These are phyloP conservation scores for Pseudopyrenochaeta lycopersici DNA, from an alignment of 2,329 filamentous ascomycete species.

Conservation along the genomic window DNA sequence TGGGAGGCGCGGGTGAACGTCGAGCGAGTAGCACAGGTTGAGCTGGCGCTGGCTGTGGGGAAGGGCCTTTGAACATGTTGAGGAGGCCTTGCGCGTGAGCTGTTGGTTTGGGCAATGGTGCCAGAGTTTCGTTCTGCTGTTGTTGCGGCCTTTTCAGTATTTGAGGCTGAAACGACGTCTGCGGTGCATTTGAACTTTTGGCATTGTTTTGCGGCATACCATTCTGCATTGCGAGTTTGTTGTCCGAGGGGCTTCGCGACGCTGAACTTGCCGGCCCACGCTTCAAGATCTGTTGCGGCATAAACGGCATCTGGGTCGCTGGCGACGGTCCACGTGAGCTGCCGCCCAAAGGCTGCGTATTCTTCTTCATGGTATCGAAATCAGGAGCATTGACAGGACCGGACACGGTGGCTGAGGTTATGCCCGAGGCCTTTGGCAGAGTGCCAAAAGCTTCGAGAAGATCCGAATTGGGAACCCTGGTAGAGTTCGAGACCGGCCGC, in stretches of 20 bases:
- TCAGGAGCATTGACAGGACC: constrained; percentile 54
- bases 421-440: constrained; percentile 27
- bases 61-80: constrained; percentile 28
- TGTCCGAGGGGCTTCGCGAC: constrained; percentile 10
- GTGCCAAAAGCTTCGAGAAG: constrained; percentile 29
- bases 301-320: constrained; percentile 30
- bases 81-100: constrained; percentile 31
- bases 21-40: constrained; percentile 7
- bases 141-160: constrained; percentile 47
- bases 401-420: constrained; percentile 52
- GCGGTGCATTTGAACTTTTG: constrained; percentile 19
- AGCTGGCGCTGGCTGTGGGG: constrained; percentile 19
- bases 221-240: constrained; percentile 2
- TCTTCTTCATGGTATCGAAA: constrained; percentile 50
- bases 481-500: constrained; percentile 26
- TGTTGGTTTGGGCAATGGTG: constrained; percentile 13
- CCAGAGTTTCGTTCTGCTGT: constrained; percentile 6
- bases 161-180: constrained; percentile 43
- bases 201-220: background rate
- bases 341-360: constrained; percentile 31
- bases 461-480: constrained; percentile 24
- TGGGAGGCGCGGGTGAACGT: constrained; percentile 2
- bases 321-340: constrained; percentile 43
- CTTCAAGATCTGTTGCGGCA: constrained; percentile 39
- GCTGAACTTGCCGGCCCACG: constrained; percentile 20